Base-by-base conservation (phyloP, 2,329 filamentous ascomycete genomes). In the Nemania diffusa region DNA sequence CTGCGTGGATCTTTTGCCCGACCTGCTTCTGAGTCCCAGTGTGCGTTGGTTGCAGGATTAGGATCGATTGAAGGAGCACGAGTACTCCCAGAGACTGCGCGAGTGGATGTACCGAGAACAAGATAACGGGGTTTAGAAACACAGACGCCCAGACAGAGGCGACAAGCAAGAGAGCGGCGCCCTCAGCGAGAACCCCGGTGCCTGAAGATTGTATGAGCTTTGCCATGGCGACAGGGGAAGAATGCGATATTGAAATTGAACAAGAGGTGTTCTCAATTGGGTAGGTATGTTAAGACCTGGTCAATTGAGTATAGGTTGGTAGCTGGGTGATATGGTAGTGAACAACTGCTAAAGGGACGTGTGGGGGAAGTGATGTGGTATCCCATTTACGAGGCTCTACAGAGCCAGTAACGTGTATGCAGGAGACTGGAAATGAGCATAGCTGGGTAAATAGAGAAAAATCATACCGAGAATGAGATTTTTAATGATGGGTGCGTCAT, bases 21-120 rank as follows among this genome's bases (percentile, higher is more conserved):
- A 81, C 74, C 42, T 80, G 78, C 81, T 97, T 97, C 81, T 97
- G 92, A 17, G 84, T 79, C 1, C 90, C 83, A 0, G 92, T 92
- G 73, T 92, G 87, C 0, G 95, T 97, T 1, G 95, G 96, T 79
- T 99, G 96, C 40, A 98, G 87, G 72, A 96, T 83, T 59, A 98
- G 88, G 71, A 94, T 88, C 62, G 91, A 91, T 83, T 97, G 91
- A 20, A 92, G 86, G 74, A 96, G 84, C 65, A 93, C 84, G 69
- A 97, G 84, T 65, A 97, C 79, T 56, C 89, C 94, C 64, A 91
- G 71, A 11, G 83, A 84, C 80, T 87, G 84, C 65, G 90, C 83
- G 77, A 97, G 89, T 7, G 95, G 95, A 79, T 98, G 95, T 8
- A 91, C 89, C 20, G 93, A 94, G 85, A 98, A 97, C 73, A 97